Base-by-base conservation (phyloP, 768 basidiomycete genomes). In the Imleria badia region DNA sequence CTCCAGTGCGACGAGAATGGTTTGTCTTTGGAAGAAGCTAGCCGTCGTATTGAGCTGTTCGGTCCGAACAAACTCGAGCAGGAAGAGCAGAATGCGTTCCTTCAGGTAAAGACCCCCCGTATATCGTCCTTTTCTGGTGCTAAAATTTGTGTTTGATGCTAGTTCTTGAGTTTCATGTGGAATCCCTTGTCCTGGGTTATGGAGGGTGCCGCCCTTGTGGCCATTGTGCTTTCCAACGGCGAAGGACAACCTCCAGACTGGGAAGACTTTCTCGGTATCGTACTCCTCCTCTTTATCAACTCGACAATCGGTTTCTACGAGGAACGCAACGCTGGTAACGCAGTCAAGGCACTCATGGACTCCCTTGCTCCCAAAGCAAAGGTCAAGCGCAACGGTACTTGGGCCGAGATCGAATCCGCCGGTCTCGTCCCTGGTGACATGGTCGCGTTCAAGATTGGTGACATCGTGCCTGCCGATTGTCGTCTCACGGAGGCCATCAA, bases 101-200 rank as follows among this genome's bases (percentile, higher is more conserved):
- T 98, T 31, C 94, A 94, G 81, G 89, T 86, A 67, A 41, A 1
- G 19, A 70, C 65, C 26, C 51, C 29, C 22, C 54, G 36, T 45
- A 9, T 41, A 6, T 44, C 20, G 31, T 22, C 20, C 45, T 35
- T 6, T 47, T 42, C 5, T 7, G n/a, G n/a, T 45, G 20, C 47
- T 54, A 3, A 65, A 20, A 39, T 51, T 20, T 29, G 22, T 15
- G 2, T 43, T 43, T 26, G 29, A 29, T 11, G 0, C 29, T 40
- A 91, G 90, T 94, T 95, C 74, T 76, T 94, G 63, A 86, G 86
- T 70, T 98, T 98, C 83, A 98, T 98, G 96, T 98, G 96, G 96
- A 98, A 98, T 77, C 96, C 96, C 41, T 80, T 98, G 13, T 98
- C 96, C 33, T 98, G 96, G 96, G 96, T 98, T 74, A 98, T 98